Evolutionary conservation across 2,329 filamentous ascomycete species (phyloP), one percentile per base, ranked within the genome.

Genomic region (Talaromyces sp.): DNA sequence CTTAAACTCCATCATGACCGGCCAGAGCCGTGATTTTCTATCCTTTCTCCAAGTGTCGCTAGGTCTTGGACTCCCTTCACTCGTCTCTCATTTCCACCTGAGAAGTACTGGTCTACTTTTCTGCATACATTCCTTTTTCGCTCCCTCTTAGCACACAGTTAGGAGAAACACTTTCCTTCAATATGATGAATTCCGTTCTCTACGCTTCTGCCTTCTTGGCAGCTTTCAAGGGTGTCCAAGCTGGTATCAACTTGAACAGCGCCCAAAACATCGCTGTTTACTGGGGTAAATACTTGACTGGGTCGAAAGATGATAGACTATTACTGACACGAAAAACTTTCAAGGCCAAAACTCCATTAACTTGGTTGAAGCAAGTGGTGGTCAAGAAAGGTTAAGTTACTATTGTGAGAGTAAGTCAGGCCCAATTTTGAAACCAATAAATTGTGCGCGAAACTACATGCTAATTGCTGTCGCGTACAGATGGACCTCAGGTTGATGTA

Each of bases 211-310:
- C 63, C 43, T 58, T 65, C 11, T 35, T 56, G 31, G 50, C 63
- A 41, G 50, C 69, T 47, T 50, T 79, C 39, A 69, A 73, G 45
- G 69, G 70, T 54, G 75, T 71, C 6, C 70, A 75, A 67, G 80
- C 79, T 17, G 77, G 75, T 35, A 75, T 86, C 69, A 76, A 82
- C 66, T 67, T 83, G 3, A 72, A 72, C 13, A 80, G 81, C 1
- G 70, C 72, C 1, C 79, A 75, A 52, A 90, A 89, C 69, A 72
- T 90, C 63, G 87, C 84, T 31, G 80, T 90, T 1, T 91, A 90
- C 74, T 90, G 88, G 88, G 88, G 76, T 78, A 67, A 57, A 22
- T 15, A 56, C 11, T 22, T 35, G 6, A 56, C 19, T 37, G 10
- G 3, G 13, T 1, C 7, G 22, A 56, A 5, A 3, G 5, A 11